Evolutionary conservation across 192 early-diverging fungal genomes (phyloP), one percentile per base, ranked within the genome.

Genomic region (Piromyces finnis): DNA sequence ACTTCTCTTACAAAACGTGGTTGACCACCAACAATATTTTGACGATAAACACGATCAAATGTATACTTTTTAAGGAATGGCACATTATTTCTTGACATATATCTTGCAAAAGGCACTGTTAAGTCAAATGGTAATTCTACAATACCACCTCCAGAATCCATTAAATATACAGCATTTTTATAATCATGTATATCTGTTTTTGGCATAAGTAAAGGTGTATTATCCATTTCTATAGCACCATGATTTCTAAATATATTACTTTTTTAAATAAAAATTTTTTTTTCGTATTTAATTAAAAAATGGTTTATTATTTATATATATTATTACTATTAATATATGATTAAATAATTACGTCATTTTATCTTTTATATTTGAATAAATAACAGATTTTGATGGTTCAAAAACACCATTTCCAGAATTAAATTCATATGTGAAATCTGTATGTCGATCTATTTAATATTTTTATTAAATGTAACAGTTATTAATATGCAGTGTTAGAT

Each of bases 361-460:
- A 5, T 68, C 51, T 68, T 68, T 68, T 68, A 68, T 68, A 22
- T 68, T 27, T 27, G 51, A 68, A n/a, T n/a, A n/a, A n/a, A 68
- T 68, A 68, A 68, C 9, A n/a, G 51, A 68, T 68, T n/a, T 68
- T 68, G 26, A 68, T 11, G 51, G 7, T n/a, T 68, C 51, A 68
- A 68, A 82, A 29, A 28, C 18, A 77, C 82, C 77, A 81, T 84
- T 84, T 15, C 82, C 87, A 0, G 90, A 84, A 30, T 90, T 90
- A 82, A 91, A 95, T 79, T 98, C 97, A 82, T 93, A 97, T 5
- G 94, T 93, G 82, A 94, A 93, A 79, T 96, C 97, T 80, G 93
- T 80, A 89, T 88, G 86, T 95, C 93, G 0, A 91, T 85, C 16
- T 87, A 84, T 88, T 87, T 82, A 96, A 97, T 78, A 98, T 22